Conservation (phyloP, 2,329 filamentous ascomycete genomes). For the Cucurbitaria berberidis region DNA sequence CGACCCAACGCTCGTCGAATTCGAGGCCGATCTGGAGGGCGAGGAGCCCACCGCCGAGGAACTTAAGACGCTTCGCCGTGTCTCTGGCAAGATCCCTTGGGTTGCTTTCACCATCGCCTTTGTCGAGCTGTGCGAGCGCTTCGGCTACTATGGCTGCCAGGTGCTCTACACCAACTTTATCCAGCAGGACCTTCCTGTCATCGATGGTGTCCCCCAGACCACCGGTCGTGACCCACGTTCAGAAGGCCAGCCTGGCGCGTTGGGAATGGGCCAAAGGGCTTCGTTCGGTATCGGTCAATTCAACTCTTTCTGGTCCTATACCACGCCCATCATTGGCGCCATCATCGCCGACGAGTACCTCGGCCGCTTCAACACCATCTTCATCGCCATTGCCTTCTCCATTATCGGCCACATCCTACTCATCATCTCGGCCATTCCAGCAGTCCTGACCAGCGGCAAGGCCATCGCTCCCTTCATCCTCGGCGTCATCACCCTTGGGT, state of each 20-base stretch:
- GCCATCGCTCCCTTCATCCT: constrained; percentile 59
- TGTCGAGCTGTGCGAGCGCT: constrained; percentile 77
- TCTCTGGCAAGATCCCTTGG: constrained; percentile 70
- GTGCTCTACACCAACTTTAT: constrained; percentile 61
- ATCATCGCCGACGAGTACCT: constrained; percentile 65
- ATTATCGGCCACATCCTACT: constrained; percentile 63
- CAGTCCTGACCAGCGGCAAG: constrained; percentile 50
- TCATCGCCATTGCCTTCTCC: constrained; percentile 54
- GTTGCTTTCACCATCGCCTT: constrained; percentile 73
- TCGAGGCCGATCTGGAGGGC: constrained; percentile 43
- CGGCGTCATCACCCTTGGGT: constrained; percentile 56
- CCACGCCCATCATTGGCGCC: constrained; percentile 57
- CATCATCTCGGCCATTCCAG: constrained; percentile 61
- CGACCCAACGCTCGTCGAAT: constrained; percentile 30
- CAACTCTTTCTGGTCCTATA: constrained; percentile 51
- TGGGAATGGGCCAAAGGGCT: constrained; percentile 47
- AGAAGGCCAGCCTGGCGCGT: constrained; percentile 44
- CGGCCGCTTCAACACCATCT: constrained; percentile 68
- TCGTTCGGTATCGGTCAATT: constrained; percentile 47
- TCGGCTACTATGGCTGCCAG: constrained; percentile 77
- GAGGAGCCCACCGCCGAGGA: constrained; percentile 67
- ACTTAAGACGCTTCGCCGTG: constrained; percentile 64
- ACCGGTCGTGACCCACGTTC: constrained; percentile 37
- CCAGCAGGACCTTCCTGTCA: constrained; percentile 45
- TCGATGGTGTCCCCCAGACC: constrained; percentile 41